These are phyloP conservation scores for Stemphylium beticola DNA, from an alignment of 2,329 filamentous ascomycete genomes.

Conservation along the genomic window DNA sequence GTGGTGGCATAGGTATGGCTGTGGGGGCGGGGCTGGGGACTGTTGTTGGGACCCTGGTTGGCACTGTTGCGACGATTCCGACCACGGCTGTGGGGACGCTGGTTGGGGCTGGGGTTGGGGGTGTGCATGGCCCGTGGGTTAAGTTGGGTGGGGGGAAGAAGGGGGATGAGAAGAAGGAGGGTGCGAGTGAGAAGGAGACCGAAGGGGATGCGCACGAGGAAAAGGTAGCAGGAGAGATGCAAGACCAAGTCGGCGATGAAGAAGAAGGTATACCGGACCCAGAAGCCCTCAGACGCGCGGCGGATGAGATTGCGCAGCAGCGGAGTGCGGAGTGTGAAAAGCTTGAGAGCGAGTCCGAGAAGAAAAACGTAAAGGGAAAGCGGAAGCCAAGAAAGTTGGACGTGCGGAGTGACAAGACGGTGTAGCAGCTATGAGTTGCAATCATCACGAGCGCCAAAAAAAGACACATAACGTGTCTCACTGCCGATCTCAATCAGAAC, in stretches of 20 bases:
- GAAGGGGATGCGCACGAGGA: constrained; percentile 1
- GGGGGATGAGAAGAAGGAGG: constrained; percentile 9
- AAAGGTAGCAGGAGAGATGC: constrained; percentile 7
- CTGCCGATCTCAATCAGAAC: too few relatives aligned
- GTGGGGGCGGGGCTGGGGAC: constrained; percentile 52
- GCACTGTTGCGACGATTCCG: constrained; percentile 49
- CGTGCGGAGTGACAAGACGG: constrained; percentile 22
- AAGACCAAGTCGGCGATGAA: constrained; percentile 4
- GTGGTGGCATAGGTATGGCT: constrained; percentile 52
- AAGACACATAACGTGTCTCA: too few relatives aligned
- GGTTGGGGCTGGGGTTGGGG: constrained; percentile 51
- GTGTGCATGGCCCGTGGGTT: constrained; percentile 52
- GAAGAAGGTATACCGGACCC: constrained; percentile 37
- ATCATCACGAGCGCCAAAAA: too few relatives aligned
- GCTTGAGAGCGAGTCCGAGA: constrained; percentile 2
- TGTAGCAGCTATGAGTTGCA: neutral
- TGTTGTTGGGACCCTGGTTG: constrained; percentile 50
- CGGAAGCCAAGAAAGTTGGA: constrained; percentile 39
- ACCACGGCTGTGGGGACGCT: constrained; percentile 49
- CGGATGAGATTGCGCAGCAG: constrained; percentile 17
- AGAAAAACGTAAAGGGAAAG: constrained; percentile 7
- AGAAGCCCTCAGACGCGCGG: constrained; percentile 29
- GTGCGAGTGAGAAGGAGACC: constrained; percentile 9
- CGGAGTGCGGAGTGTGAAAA: constrained; percentile 6
- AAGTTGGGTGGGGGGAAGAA: constrained; percentile 41